Evolutionary conservation across 495 filamentous ascomycete genomes (phyloP), one percentile per base, ranked within the genome.

Genomic region (Cercophora sp.): DNA sequence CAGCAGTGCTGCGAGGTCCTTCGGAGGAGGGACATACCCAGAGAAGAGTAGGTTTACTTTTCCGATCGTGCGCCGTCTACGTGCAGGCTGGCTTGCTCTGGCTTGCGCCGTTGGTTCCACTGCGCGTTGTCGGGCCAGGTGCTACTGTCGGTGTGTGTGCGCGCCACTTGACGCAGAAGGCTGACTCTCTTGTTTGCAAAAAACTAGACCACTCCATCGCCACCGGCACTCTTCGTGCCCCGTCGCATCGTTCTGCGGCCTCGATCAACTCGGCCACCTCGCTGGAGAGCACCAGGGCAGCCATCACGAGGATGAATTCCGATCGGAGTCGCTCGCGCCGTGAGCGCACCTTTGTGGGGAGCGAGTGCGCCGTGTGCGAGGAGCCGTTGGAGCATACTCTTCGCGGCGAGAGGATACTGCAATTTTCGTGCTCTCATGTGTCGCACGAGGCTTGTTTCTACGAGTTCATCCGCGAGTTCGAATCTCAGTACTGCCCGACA

Each of bases 381-480:
- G 93, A 99, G 66, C 94, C 92, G 8, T 71, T 99, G 56, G 93
- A 99, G 65, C 93, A 99, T 64, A 99, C 91, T 10, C 76, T 99
- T 34, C 88, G 90, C 11, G 94, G 94, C 44, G 93, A 99, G 71
- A 84, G 90, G 51, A 88, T 99, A 46, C 78, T 99, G 48, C 94
- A 97, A 64, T 92, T 99, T 62, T 95, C 93, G 22, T 99, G 93
- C 69, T 79, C 83, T 9, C 93, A 99, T 67, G 94, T 99, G 27
- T 88, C 92, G 13, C 93, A 99, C 63, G 93, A 97, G 67, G 94
- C 94, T 16, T 99, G 93, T 71, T 99, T 99, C 68, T 99, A 97
- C 70, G 94, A 99, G 70, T 96, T 91, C 63, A 93, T 99, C 59
- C 87, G 89, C 54, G 92, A 96, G 66, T 88, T 88, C 54, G 94